phyloP scores from a whole-genome alignment of 2,329 filamentous ascomycete genomes.

The Zasmidium citrigriseum region DNA sequence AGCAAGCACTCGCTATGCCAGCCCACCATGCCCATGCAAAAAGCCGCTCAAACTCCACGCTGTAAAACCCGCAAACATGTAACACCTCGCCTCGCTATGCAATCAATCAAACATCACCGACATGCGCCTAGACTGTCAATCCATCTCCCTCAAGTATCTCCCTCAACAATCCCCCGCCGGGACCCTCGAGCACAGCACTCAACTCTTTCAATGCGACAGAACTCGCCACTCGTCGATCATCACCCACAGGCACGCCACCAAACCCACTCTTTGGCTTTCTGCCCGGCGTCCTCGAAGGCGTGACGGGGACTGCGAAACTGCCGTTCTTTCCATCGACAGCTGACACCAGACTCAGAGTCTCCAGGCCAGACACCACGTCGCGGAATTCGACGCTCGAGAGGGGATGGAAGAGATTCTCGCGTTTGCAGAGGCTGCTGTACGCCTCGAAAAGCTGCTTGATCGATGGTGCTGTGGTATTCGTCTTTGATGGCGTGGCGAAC shows the following conservation, averaged over 20 bases:
- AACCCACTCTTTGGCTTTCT: constrained; percentile 57
- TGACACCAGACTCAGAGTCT: constrained; percentile 80
- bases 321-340: constrained; percentile 70
- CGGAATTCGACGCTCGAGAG: constrained; percentile 90
- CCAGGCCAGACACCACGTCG: constrained; percentile 85
- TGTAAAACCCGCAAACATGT: not conserved
- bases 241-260: constrained; percentile 47
- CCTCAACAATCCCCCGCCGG: constrained; percentile 38
- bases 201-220: constrained; percentile 38
- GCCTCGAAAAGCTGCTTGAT: constrained; percentile 82
- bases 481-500: constrained; percentile 45
- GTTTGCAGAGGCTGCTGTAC: constrained; percentile 79
- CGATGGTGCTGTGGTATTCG: constrained; percentile 63
- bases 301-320: constrained; percentile 59
- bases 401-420: constrained; percentile 85
- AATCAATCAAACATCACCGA: too few relatives aligned
- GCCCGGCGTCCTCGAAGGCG: constrained; percentile 70
- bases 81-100: not conserved
- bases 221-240: constrained; percentile 57
- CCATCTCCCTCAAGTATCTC: constrained; percentile 38
- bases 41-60: not conserved
- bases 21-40: not conserved
- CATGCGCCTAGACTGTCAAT: not conserved
- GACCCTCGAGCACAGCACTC: constrained; percentile 33
- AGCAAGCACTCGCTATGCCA: not conserved